phyloP scores from a whole-genome alignment of 768 basidiomycete species.

The Mycena metata region DNA sequence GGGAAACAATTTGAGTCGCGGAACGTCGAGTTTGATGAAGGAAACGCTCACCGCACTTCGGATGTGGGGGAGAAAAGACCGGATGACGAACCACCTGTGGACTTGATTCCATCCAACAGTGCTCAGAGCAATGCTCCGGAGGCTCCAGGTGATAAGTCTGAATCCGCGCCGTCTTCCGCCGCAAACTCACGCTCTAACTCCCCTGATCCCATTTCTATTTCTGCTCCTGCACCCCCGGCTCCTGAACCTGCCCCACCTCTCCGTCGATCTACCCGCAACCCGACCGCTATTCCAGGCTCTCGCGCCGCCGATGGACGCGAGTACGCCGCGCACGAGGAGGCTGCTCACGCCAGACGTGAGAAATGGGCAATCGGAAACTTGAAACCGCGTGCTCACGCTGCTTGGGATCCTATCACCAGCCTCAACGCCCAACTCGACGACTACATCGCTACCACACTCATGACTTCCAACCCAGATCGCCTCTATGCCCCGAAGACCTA shows the following conservation, averaged over 20 bases:
- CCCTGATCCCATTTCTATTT: conserved; percentile 1
- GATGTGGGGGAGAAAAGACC: conserved; percentile 12
- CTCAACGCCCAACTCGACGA: conserved; percentile 2
- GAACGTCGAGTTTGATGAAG: conserved; percentile 18
- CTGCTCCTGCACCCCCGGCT: neutral
- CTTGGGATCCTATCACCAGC: neutral
- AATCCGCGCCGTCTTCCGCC: neutral
- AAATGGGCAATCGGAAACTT: neutral
- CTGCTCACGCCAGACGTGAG: neutral
- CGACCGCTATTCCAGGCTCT: neutral
- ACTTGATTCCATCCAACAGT: conserved; percentile 1
- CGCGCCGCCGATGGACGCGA: neutral
- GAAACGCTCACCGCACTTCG: neutral
- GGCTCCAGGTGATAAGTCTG: conserved; percentile 7
- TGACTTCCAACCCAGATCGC: conserved; percentile 3
- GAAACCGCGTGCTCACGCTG: neutral
- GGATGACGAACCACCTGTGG: conserved; percentile 13
- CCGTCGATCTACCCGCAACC: neutral
- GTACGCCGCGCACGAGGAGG: neutral
- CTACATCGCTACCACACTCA: neutral
- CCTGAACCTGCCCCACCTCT: no score
- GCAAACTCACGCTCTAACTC: neutral
- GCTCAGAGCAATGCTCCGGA: conserved; percentile 17
- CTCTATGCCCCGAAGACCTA: conserved; percentile 10
- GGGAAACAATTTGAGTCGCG: conserved; percentile 14